A percentile compares a stretch with the other conserved stretches of the same genome.
phyloP scores from a whole-genome alignment of 805 yeast genomes.

The Kluyveromyces nonfermentans region DNA sequence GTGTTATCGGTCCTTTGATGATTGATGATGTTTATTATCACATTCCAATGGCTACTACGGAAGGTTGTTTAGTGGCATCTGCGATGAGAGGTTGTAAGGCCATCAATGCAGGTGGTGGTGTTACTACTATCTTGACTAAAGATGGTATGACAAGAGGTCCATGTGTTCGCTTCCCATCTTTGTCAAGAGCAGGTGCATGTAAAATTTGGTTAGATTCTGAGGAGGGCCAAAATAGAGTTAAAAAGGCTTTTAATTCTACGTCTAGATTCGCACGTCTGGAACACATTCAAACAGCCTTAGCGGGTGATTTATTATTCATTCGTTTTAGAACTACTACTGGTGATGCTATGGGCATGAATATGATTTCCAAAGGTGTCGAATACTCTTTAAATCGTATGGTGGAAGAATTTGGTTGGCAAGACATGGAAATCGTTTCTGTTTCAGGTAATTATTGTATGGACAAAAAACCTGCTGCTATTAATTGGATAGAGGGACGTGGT shows the following conservation, averaged over 20 bases:
- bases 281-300: slow-evolving; percentile 84
- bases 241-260: slow-evolving; percentile 89
- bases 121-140: slow-evolving; percentile 76
- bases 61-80: slow-evolving; percentile 96
- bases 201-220: slow-evolving; percentile 93
- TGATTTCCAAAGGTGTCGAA: slow-evolving; percentile 98
- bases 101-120: slow-evolving; percentile 95
- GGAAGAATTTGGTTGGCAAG: slow-evolving; percentile 83
- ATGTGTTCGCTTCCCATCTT: slow-evolving; percentile 79
- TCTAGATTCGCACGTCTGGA: slow-evolving; percentile 95
- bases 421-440: slow-evolving; percentile 85
- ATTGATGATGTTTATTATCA: slow-evolving; percentile 84
- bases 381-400: slow-evolving; percentile 74
- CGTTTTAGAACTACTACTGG: slow-evolving; percentile 98
- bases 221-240: slow-evolving; percentile 76
- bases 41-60: slow-evolving; percentile 98
- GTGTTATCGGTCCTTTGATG: slow-evolving; percentile 93
- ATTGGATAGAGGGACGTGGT: slow-evolving; percentile 99
- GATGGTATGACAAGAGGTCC: slow-evolving; percentile 99
- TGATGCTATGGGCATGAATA: slow-evolving; percentile 99
- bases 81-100: slow-evolving; percentile 99
- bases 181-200: slow-evolving; percentile 86
- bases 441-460: slow-evolving; percentile 98
- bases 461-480: slow-evolving; percentile 95
- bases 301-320: slow-evolving; percentile 81